Conservation (phyloP, 192 early-diverging fungal species). For the Spizellomyces punctatus region DNA sequence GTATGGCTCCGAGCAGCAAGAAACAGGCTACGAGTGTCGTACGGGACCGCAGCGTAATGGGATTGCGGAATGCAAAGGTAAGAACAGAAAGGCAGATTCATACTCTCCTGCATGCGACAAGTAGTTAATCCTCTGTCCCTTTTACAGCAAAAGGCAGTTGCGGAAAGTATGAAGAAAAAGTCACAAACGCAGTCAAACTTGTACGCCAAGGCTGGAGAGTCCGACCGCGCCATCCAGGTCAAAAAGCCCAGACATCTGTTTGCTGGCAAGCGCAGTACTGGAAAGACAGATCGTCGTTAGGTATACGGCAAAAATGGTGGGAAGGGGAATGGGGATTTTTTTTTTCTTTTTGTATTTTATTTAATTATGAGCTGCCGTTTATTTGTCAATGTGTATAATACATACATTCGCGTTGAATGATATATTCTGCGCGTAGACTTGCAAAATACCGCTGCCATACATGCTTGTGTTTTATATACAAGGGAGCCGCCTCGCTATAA, state of each 20-base stretch:
- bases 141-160: slow-evolving; percentile 59
- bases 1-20: slow-evolving; percentile 42
- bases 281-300: slow-evolving; percentile 46
- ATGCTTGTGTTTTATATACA: too few relatives aligned
- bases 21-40: slow-evolving; percentile 31
- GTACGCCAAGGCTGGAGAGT: slow-evolving; percentile 84
- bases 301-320: not conserved
- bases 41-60: slow-evolving; percentile 58
- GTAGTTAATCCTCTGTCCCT: not conserved
- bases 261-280: slow-evolving; percentile 76
- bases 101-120: not conserved
- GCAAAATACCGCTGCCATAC: too few relatives aligned
- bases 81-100: not conserved
- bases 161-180: slow-evolving; percentile 77
- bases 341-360: too few relatives aligned
- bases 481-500: too few relatives aligned
- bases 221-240: slow-evolving; percentile 87
- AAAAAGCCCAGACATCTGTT: slow-evolving; percentile 99
- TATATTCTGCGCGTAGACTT: too few relatives aligned
- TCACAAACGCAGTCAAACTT: slow-evolving; percentile 74
- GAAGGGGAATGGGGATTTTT: too few relatives aligned
- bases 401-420: too few relatives aligned
- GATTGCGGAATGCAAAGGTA: slow-evolving; percentile 67
- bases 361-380: too few relatives aligned
- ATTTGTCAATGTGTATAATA: too few relatives aligned